phyloP scores from a whole-genome alignment of 176 grass and related monocot species.

The Puccinellia tenuiflora region DNA sequence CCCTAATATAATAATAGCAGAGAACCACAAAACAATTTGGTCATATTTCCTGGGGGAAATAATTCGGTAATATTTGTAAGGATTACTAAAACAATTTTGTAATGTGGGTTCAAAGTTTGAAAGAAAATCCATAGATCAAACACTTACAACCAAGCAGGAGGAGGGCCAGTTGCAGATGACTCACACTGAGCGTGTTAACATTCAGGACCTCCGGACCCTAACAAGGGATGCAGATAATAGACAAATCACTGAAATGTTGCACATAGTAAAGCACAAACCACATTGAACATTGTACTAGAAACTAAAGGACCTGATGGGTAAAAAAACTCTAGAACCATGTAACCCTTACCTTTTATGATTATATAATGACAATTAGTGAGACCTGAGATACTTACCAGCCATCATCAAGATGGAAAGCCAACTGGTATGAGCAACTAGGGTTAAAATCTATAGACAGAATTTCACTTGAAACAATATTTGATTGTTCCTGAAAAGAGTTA shows the following conservation, averaged over 20 bases:
- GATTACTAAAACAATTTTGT: background rate
- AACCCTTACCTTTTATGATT: background rate
- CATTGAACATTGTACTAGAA: background rate
- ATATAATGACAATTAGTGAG: constrained; percentile 10
- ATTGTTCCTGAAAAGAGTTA: constrained; percentile 67
- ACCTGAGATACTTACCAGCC: constrained; percentile 56
- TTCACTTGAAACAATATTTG: constrained; percentile 72
- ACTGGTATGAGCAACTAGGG: constrained; percentile 67
- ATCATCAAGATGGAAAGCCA: constrained; percentile 92
- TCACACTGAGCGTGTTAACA: constrained; percentile 56
- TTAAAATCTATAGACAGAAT: constrained; percentile 76
- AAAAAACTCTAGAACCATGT: constrained; percentile 20
- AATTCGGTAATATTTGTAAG: background rate
- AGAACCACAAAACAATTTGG: constrained; percentile 1
- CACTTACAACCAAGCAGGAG: constrained; percentile 93
- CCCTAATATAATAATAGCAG: constrained; percentile 40
- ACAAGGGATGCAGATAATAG: constrained; percentile 11
- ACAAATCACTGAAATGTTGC: constrained; percentile 23
- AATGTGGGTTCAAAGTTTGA: constrained; percentile 1
- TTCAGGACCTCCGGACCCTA: constrained; percentile 94
- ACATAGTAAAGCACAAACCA: background rate
- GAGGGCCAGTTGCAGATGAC: constrained; percentile 90
- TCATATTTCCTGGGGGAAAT: background rate
- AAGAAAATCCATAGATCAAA: constrained; percentile 1
- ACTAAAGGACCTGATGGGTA: background rate